Evolutionary conservation across 805 yeast genomes (phyloP), one percentile per base, ranked within the genome.

Genomic region (Cyberlindnera misumaiensis): DNA sequence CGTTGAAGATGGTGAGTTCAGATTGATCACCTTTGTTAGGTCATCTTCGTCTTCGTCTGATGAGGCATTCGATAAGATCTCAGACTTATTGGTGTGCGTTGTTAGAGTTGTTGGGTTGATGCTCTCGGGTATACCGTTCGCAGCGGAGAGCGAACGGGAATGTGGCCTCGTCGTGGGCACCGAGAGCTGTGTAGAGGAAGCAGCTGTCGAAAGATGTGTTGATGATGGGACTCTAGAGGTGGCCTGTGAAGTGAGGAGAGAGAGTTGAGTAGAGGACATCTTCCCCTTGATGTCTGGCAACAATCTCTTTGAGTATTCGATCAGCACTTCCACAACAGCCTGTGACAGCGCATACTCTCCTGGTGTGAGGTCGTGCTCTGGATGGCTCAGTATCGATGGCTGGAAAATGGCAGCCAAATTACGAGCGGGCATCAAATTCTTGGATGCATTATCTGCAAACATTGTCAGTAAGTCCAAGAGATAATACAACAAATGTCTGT

Each of bases 401-500:
- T 93, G 98, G 65, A 93, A 93, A 41, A 93, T 85, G 2, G 97
- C 96, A 1, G 97, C 95, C 46, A 93, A 66, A 57, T 93, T 93
- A 51, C 87, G 75, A 1, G 95, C 85, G 2, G 96, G 79, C 99
- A 93, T 93, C 46, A 86, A 67, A 58, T 89, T 93, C 43, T 75
- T 75, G 35, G 73, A 75, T 12, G 94, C 72, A 52, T 83, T 80
- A 42, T 82, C 76, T 31, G 88, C 83, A 52, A 93, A 94, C 64
- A 88, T 74, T 11, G 95, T 82, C 42, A 93, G 67, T 47, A 93
- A 65, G 59, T 93, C 98, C 45, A 93, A 63, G 16, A 93, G 74
- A 64, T 93, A 93, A 46, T 88, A 83, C 6, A 93, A 67, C 24
- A 93, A 67, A 53, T 90, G 96, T 49, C 80, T 78, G 40, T 90